Evolutionary conservation across 148 eudicot genomes (phyloP).

Genomic region (Rhododendron kiyosumense): DNA sequence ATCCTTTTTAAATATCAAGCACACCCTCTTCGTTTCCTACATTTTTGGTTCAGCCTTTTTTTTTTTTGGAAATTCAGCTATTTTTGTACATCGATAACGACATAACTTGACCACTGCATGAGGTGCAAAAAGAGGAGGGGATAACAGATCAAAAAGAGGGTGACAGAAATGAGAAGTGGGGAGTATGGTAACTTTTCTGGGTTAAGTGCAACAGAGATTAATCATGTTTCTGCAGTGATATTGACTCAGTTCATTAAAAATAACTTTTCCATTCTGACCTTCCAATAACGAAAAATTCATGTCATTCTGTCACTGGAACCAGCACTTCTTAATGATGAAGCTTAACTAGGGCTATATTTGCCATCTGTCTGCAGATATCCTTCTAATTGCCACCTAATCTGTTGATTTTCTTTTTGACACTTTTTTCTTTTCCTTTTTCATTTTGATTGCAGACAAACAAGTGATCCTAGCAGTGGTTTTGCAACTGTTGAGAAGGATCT

Average conservation of each 20-base stretch:
- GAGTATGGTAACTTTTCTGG: not conserved
- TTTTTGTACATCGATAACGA: not conserved
- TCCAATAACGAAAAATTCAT: not conserved
- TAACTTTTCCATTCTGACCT: not conserved
- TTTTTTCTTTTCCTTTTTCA: not conserved
- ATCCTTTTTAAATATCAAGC: not conserved
- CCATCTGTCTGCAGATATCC: not conserved
- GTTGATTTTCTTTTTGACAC: not conserved
- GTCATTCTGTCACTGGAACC: not conserved
- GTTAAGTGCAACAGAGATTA: not conserved
- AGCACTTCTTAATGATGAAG: not conserved
- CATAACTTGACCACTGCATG: not conserved
- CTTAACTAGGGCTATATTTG: not conserved
- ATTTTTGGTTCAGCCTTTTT: not conserved
- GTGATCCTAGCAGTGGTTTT: slow-evolving; percentile 91
- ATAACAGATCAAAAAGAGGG: not conserved
- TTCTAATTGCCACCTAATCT: not conserved
- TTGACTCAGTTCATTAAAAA: not conserved
- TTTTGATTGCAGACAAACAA: slow-evolving; percentile 63
- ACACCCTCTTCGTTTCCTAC: not conserved
- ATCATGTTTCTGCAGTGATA: not conserved
- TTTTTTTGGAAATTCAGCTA: not conserved
- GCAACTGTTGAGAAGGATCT: slow-evolving; percentile 90
- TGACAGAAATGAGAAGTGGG: not conserved
- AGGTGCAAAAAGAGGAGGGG: not conserved